Base-by-base conservation (phyloP, 257 asterid species). In the Nemophila menziesii region DNA sequence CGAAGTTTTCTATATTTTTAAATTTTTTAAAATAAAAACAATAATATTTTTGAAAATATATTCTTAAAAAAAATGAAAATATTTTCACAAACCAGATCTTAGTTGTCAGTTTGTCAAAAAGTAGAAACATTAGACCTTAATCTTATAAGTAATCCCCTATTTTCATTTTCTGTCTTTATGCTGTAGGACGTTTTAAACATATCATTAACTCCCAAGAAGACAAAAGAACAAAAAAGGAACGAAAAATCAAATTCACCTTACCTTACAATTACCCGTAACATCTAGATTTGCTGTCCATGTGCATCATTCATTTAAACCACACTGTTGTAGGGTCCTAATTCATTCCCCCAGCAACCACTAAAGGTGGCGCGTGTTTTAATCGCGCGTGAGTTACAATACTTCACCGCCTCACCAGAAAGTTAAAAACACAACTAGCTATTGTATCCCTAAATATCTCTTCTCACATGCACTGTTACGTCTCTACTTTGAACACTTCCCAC, bases 281-380 rank as follows among this genome's bases (percentile, higher is more conserved):
- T 29, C 36, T 29, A 29, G 1, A 29, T 29, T 29, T 29, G 36
- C 36, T 29, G 36, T 29, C 36, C 36, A 29, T 29, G 7, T 29
- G 36, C 36, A 29, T 29, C 36, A 29, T 29, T 29, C 33, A 26
- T 26, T 5, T 26, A 26, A 29, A 29, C 36, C 9, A 29, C 36
- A 29, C 5, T 13, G 9, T n/a, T 3, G 36, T 29, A 13, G 36
- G 57, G 63, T 55, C 26, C 57, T 36, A 34, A 50, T 50, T 52
- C 52, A 10, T 26, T 26, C 42, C 15, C 18, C 22, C 47, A 16
- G 39, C 59, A 43, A 44, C 48, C 63, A 16, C 26, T 46, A 16
- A 42, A 44, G 55, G 61, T 36, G 65, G 60, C 60, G 64, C 64
- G 69, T 51, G 44, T 13, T 19, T n/a, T 4, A 16, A 6, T 1